phyloP scores from a whole-genome alignment of 495 filamentous ascomycete genomes.

The Neurospora tetraspora region DNA sequence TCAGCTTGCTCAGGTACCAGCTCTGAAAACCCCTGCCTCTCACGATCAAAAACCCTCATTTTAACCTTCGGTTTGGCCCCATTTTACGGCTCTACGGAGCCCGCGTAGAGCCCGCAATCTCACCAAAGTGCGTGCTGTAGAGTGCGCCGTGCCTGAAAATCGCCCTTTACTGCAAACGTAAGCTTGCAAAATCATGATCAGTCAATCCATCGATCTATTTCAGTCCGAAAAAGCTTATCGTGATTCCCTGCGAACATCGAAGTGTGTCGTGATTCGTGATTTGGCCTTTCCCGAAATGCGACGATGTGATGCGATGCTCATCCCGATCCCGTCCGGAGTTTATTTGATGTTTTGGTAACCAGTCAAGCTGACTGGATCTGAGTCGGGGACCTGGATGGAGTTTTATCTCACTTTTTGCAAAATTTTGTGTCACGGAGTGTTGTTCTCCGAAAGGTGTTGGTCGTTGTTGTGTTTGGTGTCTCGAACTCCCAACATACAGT shows the following conservation, averaged over 20 bases:
- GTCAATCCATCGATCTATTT: background rate
- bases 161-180: background rate
- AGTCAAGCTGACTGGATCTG: background rate
- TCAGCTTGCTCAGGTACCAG: background rate
- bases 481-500: background rate
- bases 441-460: background rate
- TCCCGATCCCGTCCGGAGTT: background rate
- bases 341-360: background rate
- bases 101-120: background rate
- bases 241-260: background rate
- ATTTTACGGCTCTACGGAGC: background rate
- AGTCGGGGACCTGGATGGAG: background rate
- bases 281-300: background rate
- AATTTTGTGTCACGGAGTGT: background rate
- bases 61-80: background rate
- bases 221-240: background rate
- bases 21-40: background rate
- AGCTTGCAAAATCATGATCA: background rate
- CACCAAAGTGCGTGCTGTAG: background rate
- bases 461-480: background rate
- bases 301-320: background rate
- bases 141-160: background rate
- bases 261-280: background rate
- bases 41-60: background rate
- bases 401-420: background rate